Evolutionary conservation across 106 monocot species (phyloP), one percentile per base, ranked within the genome.

Genomic region (Chionographis japonica): DNA sequence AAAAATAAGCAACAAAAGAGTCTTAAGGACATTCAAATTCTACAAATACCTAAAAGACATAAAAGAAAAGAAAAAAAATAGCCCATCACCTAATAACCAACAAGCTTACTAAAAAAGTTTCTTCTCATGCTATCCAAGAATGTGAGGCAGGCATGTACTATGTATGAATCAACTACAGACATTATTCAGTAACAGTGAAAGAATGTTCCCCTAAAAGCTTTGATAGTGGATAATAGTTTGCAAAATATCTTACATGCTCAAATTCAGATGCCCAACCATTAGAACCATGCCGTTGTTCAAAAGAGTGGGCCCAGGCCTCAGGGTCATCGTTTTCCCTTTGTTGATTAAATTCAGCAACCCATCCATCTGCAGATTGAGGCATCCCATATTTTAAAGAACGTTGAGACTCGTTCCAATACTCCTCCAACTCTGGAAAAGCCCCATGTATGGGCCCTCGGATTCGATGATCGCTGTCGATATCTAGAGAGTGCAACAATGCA

Each of bases 261-360:
- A 97, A 97, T 77, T 97, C 97, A 70, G 97, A 89, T 62, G 86
- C 97, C 97, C 97, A 97, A 60, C 89, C 97, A 92, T 97, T 92
- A 57, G 80, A 61, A 60, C 97, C 92, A 87, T 92, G 92, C 58
- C 70, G 70, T 61, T 82, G 80, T 67, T 97, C 92, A 72, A 97
- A 97, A 74, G 97, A 92, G 37, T 85, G 66, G 4, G 87, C 97
- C 97, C 97, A 97, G 1, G 84, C 58, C 59, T 84, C 84, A 62
- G 92, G 89, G 70, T 87, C 77, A 50, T 68, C 76, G 67, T 36
- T 70, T 60, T 50, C 56, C 59, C 77, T 81, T 64, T 85, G 89
- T 66, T 81, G 74, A 81, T 61, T 74, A 78, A 85, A 97, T 75
- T 97, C 97, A 63, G 84, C 40, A 83, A 79, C 71, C 97, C 97